These are phyloP conservation scores for Warburgia ugandensis DNA, from an alignment of 164 flowering plant genomes.

Conservation along the genomic window DNA sequence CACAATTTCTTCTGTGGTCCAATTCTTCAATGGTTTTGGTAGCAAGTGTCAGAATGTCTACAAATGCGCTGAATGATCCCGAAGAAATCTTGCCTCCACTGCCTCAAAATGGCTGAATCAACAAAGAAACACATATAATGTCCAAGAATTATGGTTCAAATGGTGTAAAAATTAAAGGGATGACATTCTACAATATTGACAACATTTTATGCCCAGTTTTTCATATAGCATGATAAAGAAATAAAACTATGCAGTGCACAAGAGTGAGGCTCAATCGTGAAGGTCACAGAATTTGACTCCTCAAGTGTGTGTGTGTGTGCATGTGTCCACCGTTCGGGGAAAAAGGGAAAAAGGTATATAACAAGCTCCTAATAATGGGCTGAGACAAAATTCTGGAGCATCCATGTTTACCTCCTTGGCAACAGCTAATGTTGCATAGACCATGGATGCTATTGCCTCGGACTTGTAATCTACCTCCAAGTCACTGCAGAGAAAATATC, in stretches of 20 bases:
- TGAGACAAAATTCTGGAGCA: neutral
- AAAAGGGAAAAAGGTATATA: neutral
- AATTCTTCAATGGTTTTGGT: conserved; percentile 77
- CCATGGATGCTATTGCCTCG: conserved; percentile 49
- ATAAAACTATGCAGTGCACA: neutral
- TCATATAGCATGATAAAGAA: neutral
- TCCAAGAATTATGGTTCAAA: neutral
- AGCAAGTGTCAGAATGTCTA: conserved; percentile 76
- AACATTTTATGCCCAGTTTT: neutral
- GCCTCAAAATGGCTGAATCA: conserved; percentile 79
- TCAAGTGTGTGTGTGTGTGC: conserved; percentile 73
- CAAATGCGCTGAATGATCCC: conserved; percentile 82
- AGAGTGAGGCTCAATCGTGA: conserved; percentile 42
- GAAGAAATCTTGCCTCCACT: conserved; percentile 87
- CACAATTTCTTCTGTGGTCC: conserved; percentile 30
- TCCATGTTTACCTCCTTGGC: conserved; percentile 66
- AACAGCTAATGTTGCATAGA: conserved; percentile 62
- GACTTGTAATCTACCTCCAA: conserved; percentile 71
- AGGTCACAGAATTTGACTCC: conserved; percentile 49
- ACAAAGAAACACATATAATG: neutral
- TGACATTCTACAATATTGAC: neutral
- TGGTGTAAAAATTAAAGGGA: neutral
- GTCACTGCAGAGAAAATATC: conserved; percentile 50
- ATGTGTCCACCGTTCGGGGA: conserved; percentile 51
- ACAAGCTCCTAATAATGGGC: neutral